Base-by-base conservation (phyloP, 129 eudicot genomes). In the Flaveria linearis region DNA sequence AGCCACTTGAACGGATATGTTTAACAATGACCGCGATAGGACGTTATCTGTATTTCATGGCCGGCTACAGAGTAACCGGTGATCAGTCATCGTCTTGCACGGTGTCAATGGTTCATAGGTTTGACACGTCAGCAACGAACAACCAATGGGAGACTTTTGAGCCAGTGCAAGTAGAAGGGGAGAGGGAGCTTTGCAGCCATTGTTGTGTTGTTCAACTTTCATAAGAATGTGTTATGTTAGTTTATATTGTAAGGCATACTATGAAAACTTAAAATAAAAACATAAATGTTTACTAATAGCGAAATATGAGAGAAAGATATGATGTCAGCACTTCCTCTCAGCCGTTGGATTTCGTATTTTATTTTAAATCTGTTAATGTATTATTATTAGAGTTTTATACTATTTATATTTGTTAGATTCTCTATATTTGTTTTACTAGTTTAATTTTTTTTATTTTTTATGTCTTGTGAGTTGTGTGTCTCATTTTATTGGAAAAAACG, bases 11-110 rank as follows among this genome's bases (percentile, higher is more conserved):
- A 30, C 72, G 82, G 14, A 61, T 85, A 11, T 86, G 86, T 25
- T 46, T 85, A 18, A 88, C 93, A 5, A 88, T 88, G 92, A 86
- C 89, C 0, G 70, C 88, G 9, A 72, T 85, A n/a, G 89, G 86
- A 28, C 50, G 22, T n/a, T 63, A 75, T 18, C 45, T 87, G 22
- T 87, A 74, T 51, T 81, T 84, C 57, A 22, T 87, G 81, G 86
- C 88, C 1, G 85, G 87, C 53, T 87, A 78, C 63, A 76, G 82
- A 69, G 30, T 65, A n/a, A 50, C 68, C 3, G 83, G 78, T 8
- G 86, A 82, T 3, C 72, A 66, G 1, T 78, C 88, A 30, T 81
- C 85, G 3, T 82, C 79, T 43, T 77, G 81, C 8, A 79, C 83
- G 0, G 63, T 84, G 53, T 84, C 88, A n/a, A 26, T 72, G 74